Percentiles rank a stretch among this genome's conserved stretches.
Evolutionary conservation across 495 filamentous ascomycete genomes (phyloP).

Genomic region (Daldinia loculata): DNA sequence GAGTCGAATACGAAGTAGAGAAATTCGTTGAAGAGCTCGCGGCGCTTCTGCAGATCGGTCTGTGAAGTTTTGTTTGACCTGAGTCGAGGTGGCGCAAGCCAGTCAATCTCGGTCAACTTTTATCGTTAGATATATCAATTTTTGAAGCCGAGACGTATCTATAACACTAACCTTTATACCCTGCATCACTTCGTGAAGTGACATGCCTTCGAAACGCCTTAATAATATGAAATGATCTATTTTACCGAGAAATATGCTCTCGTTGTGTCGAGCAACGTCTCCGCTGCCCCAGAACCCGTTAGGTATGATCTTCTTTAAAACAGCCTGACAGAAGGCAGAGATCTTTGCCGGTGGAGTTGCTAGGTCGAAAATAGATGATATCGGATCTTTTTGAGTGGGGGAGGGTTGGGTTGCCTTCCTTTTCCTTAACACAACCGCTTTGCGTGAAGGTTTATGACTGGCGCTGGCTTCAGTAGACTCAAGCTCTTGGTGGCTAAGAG

Average conservation of each 20-base stretch:
- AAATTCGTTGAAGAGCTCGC: slow-evolving; percentile 82
- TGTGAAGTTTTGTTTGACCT: slow-evolving; percentile 64
- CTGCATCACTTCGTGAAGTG: slow-evolving; percentile 79
- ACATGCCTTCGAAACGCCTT: slow-evolving; percentile 81
- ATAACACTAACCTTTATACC: slow-evolving; percentile 70
- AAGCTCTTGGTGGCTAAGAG: slow-evolving; percentile 25
- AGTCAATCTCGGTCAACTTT: slow-evolving; percentile 72
- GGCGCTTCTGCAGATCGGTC: slow-evolving; percentile 79
- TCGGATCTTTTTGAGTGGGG: slow-evolving; percentile 16
- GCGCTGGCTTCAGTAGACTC: slow-evolving; percentile 12
- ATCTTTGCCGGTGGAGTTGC: slow-evolving; percentile 75
- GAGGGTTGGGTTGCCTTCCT: slow-evolving; percentile 18
- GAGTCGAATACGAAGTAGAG: slow-evolving; percentile 94
- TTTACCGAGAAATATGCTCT: slow-evolving; percentile 64
- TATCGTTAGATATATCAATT: slow-evolving; percentile 20
- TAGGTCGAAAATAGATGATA: slow-evolving; percentile 66
- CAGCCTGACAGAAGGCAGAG: slow-evolving; percentile 88
- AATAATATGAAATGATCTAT: slow-evolving; percentile 80
- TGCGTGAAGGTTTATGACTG: slow-evolving; percentile 17
- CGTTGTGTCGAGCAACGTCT: slow-evolving; percentile 64
- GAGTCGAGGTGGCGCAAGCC: slow-evolving; percentile 69
- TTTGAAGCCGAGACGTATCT: background rate
- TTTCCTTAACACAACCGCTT: slow-evolving; percentile 9
- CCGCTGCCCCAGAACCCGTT: slow-evolving; percentile 75
- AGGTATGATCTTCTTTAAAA: slow-evolving; percentile 78